Evolutionary conservation across 2,329 filamentous ascomycete genomes (phyloP).

Genomic region (Neofusicoccum kwambonambiense): DNA sequence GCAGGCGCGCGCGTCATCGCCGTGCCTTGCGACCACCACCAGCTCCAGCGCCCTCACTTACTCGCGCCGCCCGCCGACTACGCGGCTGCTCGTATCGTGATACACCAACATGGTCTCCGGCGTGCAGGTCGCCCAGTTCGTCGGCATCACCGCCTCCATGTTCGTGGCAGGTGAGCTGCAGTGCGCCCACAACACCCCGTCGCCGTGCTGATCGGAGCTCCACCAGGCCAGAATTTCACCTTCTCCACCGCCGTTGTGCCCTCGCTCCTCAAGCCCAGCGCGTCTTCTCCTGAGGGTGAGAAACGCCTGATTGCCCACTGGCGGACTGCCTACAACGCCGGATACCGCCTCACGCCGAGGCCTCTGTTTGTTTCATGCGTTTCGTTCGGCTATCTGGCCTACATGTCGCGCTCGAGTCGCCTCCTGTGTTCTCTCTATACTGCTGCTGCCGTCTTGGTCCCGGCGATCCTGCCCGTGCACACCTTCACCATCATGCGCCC

Average conservation of each 20-base stretch:
- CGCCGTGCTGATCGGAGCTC: background rate
- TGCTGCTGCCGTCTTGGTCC: constrained; percentile 1
- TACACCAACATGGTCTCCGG: background rate
- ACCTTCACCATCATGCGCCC: constrained; percentile 13
- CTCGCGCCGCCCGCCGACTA: background rate
- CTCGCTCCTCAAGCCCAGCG: background rate
- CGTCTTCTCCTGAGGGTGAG: background rate
- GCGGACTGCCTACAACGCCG: constrained; percentile 2
- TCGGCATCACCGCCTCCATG: constrained; percentile 14
- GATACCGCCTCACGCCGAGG: background rate
- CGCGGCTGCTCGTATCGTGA: background rate
- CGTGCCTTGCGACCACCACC: background rate
- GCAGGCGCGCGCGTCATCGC: background rate
- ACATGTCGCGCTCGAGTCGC: background rate
- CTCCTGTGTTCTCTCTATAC: background rate
- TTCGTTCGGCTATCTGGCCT: constrained; percentile 9
- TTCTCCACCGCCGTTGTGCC: constrained; percentile 11
- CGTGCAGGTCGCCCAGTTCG: background rate
- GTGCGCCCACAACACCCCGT: background rate
- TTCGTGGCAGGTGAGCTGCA: constrained; percentile 3
- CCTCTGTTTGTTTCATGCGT: background rate
- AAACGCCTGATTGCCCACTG: background rate
- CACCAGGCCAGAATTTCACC: constrained; percentile 4
- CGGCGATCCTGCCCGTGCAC: constrained; percentile 8
- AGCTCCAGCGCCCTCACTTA: background rate